Base-by-base conservation (phyloP, 371 early-diverging fungal species). In the Catenaria anguillulae region DNA sequence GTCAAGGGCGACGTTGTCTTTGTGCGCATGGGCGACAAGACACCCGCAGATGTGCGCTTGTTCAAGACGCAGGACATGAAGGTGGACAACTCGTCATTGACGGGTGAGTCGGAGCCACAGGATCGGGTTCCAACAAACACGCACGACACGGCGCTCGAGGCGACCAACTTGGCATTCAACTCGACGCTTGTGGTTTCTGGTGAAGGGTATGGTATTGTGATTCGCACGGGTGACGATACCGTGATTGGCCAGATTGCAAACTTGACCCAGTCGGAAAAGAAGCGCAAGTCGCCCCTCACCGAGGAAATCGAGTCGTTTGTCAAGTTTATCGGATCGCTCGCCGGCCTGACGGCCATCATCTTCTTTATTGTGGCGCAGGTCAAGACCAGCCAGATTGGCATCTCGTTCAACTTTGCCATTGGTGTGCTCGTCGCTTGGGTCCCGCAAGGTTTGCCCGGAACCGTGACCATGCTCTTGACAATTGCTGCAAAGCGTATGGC, bases 401-500 rank as follows among this genome's bases (percentile, higher is more conserved):
- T 75, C 60, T 79, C 88, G 0, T 73, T 93, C 64, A 88, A 84
- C 75, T 91, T 93, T 77, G 93, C 92, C 19, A 87, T 93, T 48
- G 90, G 89, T 62, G 80, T 87, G 37, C 86, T 91, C 63, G 87
- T 87, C 43, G 86, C 89, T 36, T 90, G 84, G 84, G 90, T 91
- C 8, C 93, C 94, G 29, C 84, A 92, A 73, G 92, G 91, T 65
- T 75, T 93, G 23, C 89, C 90, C 1, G 88, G 90, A 19, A 91
- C 92, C 0, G 89, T 89, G 29, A 89, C 90, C 24, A 84, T 94
- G 75, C 73, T 96, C 34, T 70, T 95, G 48, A 89, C 92, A 8
- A 84, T 92, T 50, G 92, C 95, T 33, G 94, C 97, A 58, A 92
- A 93, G 73, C 87, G 93, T 62, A 89, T 97, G 90, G 86, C 92